Base-by-base conservation (phyloP, 1,139 yeast species). In the Yamadazyma dendronema region DNA sequence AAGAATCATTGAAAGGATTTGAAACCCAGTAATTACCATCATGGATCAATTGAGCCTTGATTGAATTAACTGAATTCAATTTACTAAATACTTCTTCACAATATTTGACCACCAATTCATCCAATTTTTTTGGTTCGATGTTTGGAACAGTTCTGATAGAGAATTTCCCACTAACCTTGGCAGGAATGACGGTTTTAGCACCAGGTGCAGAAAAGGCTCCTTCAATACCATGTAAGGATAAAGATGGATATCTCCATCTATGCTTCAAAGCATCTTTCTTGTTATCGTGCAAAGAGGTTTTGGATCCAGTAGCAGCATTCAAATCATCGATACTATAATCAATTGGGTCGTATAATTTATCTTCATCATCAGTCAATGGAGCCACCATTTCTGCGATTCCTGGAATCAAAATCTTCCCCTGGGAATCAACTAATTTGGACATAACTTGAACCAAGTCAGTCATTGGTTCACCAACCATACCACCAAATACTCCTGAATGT, bases 401-500 rank as follows among this genome's bases (percentile, higher is more conserved):
- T 9, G 95, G 92, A 48, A 92, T 82, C 52, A 77, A 68, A 48
- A 92, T 94, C 52, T 79, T 79, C 39, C 99, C 99, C 42, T 78
- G 65, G 30, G 82, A 71, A 51, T 81, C 86, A 28, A 92, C 98
- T 51, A 92, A 77, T 45, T 79, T 67, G 36, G 87, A 62, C 74
- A 92, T 67, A 24, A 89, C 74, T 57, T 84, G 81, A 41, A 87
- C 72, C 57, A 92, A 77, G 61, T 94, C 99, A 38, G 94, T 84
- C 94, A 94, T 82, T 57, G 99, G 99, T 68, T 92, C 99, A 49
- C 95, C 95, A 49, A 92, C 82, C 49, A 89, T 81, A 57, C 98
- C 99, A 50, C 99, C 99, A 60, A 92, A 92, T 42, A 92, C 80
- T 59, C 99, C 99, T 39, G 96, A 85, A 67, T 92, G 99, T 65